Percentiles rank a stretch among this genome's conserved stretches.
phyloP scores from a whole-genome alignment of 176 grass and related monocot species.

The Thalia dealbata region DNA sequence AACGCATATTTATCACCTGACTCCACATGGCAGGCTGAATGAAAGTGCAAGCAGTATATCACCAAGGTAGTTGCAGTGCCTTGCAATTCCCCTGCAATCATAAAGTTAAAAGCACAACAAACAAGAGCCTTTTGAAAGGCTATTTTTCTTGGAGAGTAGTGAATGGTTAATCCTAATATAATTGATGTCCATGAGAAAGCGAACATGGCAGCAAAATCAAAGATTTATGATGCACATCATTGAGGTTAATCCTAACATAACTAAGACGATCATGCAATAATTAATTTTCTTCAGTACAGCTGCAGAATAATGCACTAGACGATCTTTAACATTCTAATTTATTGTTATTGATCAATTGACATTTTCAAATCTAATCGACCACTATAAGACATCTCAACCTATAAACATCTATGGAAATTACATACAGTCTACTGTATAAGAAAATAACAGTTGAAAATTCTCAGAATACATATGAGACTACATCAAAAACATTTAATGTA shows the following conservation, averaged over 20 bases:
- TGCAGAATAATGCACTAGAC: no score
- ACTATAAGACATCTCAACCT: neutral
- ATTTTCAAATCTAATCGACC: neutral
- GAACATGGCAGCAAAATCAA: no score
- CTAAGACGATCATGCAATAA: neutral
- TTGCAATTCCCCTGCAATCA: constrained; percentile 57
- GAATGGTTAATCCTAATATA: neutral
- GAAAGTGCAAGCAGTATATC: constrained; percentile 80
- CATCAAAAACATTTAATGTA: neutral
- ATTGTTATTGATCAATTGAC: neutral
- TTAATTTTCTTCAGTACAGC: no score
- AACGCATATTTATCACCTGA: constrained; percentile 35
- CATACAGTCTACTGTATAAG: neutral
- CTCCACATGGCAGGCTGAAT: constrained; percentile 87
- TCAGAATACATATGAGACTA: neutral
- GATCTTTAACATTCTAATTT: no score
- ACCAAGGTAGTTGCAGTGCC: constrained; percentile 95
- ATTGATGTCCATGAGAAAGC: no score
- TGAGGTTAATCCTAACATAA: no score
- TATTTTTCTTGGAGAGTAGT: neutral
- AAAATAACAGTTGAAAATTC: neutral
- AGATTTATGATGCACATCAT: neutral
- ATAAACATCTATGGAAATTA: neutral
- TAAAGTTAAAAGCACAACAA: neutral
- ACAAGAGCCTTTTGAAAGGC: neutral